A percentile compares a stretch with the other conserved stretches of the same genome.
phyloP scores from a whole-genome alignment of 1,284 basidiomycete genomes.

The Apiotrichum mycotoxinovorans region DNA sequence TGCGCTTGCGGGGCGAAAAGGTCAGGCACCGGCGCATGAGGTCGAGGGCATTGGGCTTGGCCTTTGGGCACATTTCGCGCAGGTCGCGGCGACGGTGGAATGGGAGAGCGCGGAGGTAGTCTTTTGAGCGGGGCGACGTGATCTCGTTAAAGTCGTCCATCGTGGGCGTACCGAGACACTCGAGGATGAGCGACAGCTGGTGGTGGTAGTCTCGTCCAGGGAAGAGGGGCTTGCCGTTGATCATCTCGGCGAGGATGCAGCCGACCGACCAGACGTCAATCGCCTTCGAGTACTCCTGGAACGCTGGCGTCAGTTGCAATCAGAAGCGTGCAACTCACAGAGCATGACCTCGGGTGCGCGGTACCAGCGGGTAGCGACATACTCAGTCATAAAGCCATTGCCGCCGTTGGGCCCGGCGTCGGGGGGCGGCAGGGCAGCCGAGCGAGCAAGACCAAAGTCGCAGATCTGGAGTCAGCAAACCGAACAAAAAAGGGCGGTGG shows the following conservation, averaged over 20 bases:
- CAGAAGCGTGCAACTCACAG: conserved; percentile 47
- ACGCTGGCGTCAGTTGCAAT: conserved; percentile 52
- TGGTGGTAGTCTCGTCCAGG: conserved; percentile 62
- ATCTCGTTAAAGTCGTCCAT: conserved; percentile 63
- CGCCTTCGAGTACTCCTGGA: conserved; percentile 87
- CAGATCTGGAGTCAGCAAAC: conserved; percentile 58
- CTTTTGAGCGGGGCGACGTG: conserved; percentile 71
- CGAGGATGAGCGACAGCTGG: conserved; percentile 58
- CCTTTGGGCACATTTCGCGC: conserved; percentile 67
- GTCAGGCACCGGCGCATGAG: conserved; percentile 82
- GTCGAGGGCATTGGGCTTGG: conserved; percentile 83
- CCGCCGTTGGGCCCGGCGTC: conserved; percentile 71
- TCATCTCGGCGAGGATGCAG: conserved; percentile 90
- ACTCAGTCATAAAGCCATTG: conserved; percentile 91
- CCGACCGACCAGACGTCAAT: conserved; percentile 94
- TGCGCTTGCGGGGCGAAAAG: conserved; percentile 85
- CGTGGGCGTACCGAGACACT: conserved; percentile 58
- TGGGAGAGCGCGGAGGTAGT: conserved; percentile 66
- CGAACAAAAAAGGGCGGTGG: not conserved
- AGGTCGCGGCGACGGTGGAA: conserved; percentile 84
- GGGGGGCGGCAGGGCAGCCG: conserved; percentile 67
- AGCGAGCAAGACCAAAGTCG: conserved; percentile 87
- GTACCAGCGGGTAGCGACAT: conserved; percentile 91
- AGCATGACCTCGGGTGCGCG: conserved; percentile 93
- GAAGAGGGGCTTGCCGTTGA: conserved; percentile 83